These are phyloP conservation scores for Aspergillus latus DNA, from an alignment of 2,329 filamentous ascomycete genomes.

Conservation along the genomic window DNA sequence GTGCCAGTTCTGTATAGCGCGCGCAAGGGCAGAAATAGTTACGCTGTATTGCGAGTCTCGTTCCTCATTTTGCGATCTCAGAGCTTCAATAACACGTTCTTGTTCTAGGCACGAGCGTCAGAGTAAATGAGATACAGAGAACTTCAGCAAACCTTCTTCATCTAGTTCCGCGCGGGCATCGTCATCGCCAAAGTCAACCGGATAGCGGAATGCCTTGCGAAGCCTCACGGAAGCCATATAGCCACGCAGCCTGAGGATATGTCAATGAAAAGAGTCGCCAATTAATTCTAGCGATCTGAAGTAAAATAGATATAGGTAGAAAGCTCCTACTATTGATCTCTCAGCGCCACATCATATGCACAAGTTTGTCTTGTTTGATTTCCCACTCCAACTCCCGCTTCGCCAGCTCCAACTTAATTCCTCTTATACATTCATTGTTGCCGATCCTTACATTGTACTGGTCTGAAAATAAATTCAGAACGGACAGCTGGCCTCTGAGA, in stretches of 20 bases:
- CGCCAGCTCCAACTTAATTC: conserved; percentile 8
- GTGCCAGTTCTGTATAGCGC: not conserved
- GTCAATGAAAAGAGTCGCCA: not conserved
- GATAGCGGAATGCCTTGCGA: conserved; percentile 76
- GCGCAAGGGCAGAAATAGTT: conserved; percentile 15
- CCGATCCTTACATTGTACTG: not conserved
- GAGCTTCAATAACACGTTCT: conserved; percentile 40
- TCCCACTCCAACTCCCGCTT: not conserved
- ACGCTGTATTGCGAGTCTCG: conserved; percentile 45
- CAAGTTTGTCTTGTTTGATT: conserved; percentile 23
- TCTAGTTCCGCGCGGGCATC: conserved; percentile 66
- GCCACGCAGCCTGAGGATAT: not conserved
- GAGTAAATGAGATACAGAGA: not conserved
- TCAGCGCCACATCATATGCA: not conserved
- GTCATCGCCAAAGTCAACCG: conserved; percentile 57
- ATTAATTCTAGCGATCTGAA: too few species aligned
- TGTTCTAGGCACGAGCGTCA: conserved; percentile 36
- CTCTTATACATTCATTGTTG: not conserved
- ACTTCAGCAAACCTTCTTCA: conserved; percentile 62
- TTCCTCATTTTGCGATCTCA: conserved; percentile 39
- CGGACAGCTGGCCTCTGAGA: not conserved
- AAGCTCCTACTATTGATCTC: not conserved
- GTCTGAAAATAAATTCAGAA: not conserved
- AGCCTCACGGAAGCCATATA: conserved; percentile 61
- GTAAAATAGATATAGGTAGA: not conserved